Conservation (phyloP, 2,329 filamentous ascomycete genomes). For the Aschersonia sp. region DNA sequence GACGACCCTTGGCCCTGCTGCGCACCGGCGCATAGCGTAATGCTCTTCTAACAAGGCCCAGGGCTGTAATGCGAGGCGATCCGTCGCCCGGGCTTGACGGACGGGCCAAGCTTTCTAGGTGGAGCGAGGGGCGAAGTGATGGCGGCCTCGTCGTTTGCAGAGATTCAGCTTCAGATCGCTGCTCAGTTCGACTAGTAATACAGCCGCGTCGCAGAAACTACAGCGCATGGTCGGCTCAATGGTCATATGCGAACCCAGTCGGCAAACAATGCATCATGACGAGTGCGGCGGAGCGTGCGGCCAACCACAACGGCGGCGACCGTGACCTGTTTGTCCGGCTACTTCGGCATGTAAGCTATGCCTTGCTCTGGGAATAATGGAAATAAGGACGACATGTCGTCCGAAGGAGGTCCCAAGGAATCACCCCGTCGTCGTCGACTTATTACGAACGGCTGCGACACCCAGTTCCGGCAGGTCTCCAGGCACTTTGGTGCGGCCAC, state of each 20-base stretch:
- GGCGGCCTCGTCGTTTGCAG: not conserved
- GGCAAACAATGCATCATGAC: not conserved
- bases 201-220: no score
- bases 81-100: slow-evolving; percentile 1
- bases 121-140: not conserved
- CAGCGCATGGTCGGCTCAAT: not conserved
- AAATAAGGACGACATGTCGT: not conserved
- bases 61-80: not conserved
- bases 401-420: not conserved
- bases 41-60: not conserved
- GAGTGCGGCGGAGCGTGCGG: not conserved
- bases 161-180: not conserved
- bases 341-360: not conserved
- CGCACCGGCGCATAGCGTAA: not conserved
- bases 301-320: not conserved
- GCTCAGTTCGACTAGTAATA: not conserved
- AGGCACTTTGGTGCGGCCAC: slow-evolving; percentile 3
- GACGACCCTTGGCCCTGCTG: no score
- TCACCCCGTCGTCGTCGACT: not conserved
- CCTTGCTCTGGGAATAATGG: not conserved
- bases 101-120: not conserved
- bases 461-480: not conserved
- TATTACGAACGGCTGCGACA: not conserved
- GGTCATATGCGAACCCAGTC: not conserved
- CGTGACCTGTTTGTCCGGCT: not conserved